Base-by-base conservation (phyloP, 805 yeast species). In the Saturnispora mendoncae region DNA sequence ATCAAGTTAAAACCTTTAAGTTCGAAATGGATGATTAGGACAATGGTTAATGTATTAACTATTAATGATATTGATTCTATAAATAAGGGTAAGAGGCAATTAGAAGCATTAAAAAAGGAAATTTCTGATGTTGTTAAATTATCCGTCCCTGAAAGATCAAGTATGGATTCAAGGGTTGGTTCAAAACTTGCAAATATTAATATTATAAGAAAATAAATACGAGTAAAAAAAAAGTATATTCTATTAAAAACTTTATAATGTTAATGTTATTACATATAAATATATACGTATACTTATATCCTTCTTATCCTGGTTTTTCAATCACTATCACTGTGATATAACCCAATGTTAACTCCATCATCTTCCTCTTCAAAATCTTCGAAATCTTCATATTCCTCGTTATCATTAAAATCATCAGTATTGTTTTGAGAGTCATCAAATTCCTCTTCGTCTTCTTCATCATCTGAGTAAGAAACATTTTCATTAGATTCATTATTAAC, bases 1-100 rank as follows among this genome's bases (percentile, higher is more conserved):
- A 8, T 19, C 3, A 20, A 28, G 29, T 21, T 40, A 8, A 33
- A 35, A 29, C 24, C 36, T 27, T 15, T 36, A 52, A 34, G 58
- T 51, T 27, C 29, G 19, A 30, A 36, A 36, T 33, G 25, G 33
- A 69, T 79, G 46, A 64, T 85, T 4, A 78, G 76, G 55, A 78
- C 80, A 9, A 80, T 68, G 52, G 76, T 80, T n/a, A 79, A 84
- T 50, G 80, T 84, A 8, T 76, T 76, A 9, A 74, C 74, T 44
- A 65, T 83, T 15, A 82, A 88, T 3, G 95, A 85, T 58, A 69
- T 87, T 33, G 88, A 84, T 24, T 71, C 72, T 38, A 75, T 83
- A 7, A 76, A 75, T 42, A 71, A 70, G 42, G 84, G 86, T 1
- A 74, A 79, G 4, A 74, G 73, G 43, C 78, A 79, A 41, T 62